phyloP scores from a whole-genome alignment of 2,329 filamentous ascomycete species.

The Aspergillus sclerotialis region DNA sequence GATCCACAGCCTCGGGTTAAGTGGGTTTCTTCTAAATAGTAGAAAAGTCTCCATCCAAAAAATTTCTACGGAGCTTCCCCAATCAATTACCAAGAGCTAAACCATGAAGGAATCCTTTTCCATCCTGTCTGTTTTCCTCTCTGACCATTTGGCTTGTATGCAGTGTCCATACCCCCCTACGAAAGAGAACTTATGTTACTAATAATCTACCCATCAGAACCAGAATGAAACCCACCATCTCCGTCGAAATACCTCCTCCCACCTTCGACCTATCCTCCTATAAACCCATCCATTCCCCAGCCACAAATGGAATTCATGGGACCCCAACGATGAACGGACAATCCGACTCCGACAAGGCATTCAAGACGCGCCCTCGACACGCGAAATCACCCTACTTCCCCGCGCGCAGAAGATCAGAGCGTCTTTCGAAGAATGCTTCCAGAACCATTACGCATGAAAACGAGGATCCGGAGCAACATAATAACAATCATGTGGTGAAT shows the following conservation, averaged over 20 bases:
- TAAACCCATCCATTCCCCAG: conserved; percentile 13
- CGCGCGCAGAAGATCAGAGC: background rate
- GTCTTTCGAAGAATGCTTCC: conserved; percentile 2
- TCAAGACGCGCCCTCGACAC: background rate
- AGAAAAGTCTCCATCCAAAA: too few relatives aligned
- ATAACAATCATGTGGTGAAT: background rate
- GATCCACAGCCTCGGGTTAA: too few relatives aligned
- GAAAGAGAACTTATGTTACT: too few relatives aligned
- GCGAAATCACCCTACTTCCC: conserved; percentile 8
- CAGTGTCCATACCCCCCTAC: too few relatives aligned
- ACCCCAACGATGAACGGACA: conserved; percentile 18
- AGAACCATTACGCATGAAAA: conserved; percentile 2
- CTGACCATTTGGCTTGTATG: too few relatives aligned
- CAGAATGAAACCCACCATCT: conserved; percentile 4
- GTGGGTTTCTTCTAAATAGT: too few relatives aligned
- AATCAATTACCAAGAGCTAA: too few relatives aligned
- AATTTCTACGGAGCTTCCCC: too few relatives aligned
- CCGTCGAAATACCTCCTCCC: conserved; percentile 14
- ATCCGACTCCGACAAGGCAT: conserved; percentile 8
- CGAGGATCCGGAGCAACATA: conserved; percentile 2
- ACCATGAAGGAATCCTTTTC: too few relatives aligned
- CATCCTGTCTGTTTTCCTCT: too few relatives aligned
- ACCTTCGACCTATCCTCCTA: conserved; percentile 12
- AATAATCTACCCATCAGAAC: too few relatives aligned
- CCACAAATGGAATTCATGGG: conserved; percentile 11